phyloP scores from a whole-genome alignment of 2,329 filamentous ascomycete genomes.

The Cryoendolithus antarcticus region DNA sequence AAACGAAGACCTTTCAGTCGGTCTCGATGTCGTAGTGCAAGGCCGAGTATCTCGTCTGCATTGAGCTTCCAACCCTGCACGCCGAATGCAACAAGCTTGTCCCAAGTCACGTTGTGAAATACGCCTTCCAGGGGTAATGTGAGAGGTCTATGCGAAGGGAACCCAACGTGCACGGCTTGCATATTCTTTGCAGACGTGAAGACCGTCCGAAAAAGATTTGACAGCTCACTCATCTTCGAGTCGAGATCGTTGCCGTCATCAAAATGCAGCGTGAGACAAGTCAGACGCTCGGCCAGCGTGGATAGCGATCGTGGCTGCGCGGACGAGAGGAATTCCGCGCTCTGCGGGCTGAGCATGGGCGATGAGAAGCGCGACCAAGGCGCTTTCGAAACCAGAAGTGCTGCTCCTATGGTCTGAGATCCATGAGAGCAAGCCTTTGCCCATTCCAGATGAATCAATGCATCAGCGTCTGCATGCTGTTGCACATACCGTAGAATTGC shows the following conservation, averaged over 20 bases:
- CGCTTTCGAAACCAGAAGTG: constrained; percentile 42
- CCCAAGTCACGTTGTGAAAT: constrained; percentile 51
- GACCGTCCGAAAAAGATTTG: constrained; percentile 43
- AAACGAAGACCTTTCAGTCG: constrained; percentile 48
- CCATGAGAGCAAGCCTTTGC: constrained; percentile 50
- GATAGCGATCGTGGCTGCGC: constrained; percentile 37
- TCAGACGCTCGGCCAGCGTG: constrained; percentile 43
- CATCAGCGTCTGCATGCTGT: constrained; percentile 31
- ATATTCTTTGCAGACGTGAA: constrained; percentile 49
- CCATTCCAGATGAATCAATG: constrained; percentile 45
- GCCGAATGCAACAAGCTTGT: constrained; percentile 49
- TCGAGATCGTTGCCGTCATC: constrained; percentile 46
- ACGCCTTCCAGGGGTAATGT: constrained; percentile 46
- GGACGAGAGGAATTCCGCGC: constrained; percentile 39
- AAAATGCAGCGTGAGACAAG: constrained; percentile 52
- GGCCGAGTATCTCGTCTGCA: constrained; percentile 46
- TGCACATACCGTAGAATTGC: constrained; percentile 41
- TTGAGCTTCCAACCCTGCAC: constrained; percentile 53
- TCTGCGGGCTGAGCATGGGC: constrained; percentile 50
- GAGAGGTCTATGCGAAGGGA: constrained; percentile 45
- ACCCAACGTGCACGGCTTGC: constrained; percentile 52
- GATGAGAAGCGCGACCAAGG: constrained; percentile 49
- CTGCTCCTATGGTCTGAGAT: constrained; percentile 44
- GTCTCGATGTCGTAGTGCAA: constrained; percentile 43
- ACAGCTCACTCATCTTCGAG: constrained; percentile 44